Evolutionary conservation across 495 filamentous ascomycete species (phyloP).

Genomic region (Podospora tetraspora): DNA sequence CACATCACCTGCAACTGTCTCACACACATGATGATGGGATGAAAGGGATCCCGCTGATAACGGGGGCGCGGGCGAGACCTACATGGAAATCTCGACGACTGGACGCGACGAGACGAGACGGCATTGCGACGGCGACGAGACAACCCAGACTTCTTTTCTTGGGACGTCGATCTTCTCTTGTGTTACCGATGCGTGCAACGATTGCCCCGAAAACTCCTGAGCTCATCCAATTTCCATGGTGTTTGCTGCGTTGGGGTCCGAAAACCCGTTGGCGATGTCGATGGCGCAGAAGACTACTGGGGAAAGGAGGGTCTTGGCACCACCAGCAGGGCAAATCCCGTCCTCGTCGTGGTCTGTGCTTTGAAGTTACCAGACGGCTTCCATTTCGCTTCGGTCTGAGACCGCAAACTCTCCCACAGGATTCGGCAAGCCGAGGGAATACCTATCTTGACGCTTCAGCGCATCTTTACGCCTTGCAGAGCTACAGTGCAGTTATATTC

Average conservation of each 20-base stretch:
- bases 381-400: background rate
- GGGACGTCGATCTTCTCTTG: background rate
- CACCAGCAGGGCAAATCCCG: background rate
- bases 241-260: conserved; percentile 5
- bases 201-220: background rate
- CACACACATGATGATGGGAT: background rate
- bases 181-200: background rate
- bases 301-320: conserved; percentile 4
- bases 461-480: conserved; percentile 1
- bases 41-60: background rate
- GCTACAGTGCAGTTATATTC: background rate
- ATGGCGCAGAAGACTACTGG: background rate
- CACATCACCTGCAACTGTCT: background rate
- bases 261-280: conserved; percentile 13
- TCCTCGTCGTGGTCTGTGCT: background rate
- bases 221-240: background rate
- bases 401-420: background rate
- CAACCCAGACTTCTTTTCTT: background rate
- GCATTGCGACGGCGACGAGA: background rate
- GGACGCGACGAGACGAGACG: background rate
- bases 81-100: background rate
- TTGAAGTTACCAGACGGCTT: background rate
- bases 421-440: conserved; percentile 1
- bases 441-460: background rate
- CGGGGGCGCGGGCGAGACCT: background rate